A percentile compares a stretch with the other conserved stretches of the same genome.
Conservation (phyloP, 176 grass and related monocot genomes). For the Coix lacrymajobi region DNA sequence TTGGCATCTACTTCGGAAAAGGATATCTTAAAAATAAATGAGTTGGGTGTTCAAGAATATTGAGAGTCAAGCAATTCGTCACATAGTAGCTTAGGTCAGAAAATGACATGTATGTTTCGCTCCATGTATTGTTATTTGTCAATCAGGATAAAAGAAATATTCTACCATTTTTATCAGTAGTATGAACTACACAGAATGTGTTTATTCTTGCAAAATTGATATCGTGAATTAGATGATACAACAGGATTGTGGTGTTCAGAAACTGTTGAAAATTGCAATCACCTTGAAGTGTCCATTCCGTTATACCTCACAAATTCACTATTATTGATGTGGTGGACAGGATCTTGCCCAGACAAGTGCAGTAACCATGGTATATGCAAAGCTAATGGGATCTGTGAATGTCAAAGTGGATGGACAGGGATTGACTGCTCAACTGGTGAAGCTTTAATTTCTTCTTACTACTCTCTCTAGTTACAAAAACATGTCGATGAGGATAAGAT, state of each 20-base stretch:
- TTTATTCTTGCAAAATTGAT: background rate
- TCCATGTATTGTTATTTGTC: constrained; percentile 15
- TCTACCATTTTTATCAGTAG: background rate
- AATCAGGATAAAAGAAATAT: background rate
- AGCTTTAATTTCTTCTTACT: background rate
- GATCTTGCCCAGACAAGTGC: constrained; percentile 82
- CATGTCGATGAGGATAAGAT: background rate
- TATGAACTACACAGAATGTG: background rate
- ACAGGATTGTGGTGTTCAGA: background rate
- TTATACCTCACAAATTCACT: background rate
- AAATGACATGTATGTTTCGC: background rate
- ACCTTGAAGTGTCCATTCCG: background rate
- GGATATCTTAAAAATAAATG: background rate
- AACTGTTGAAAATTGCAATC: background rate
- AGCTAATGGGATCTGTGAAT: constrained; percentile 85
- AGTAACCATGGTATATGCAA: constrained; percentile 64
- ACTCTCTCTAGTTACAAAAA: too few relatives aligned
- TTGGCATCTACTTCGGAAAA: background rate
- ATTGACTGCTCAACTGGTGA: constrained; percentile 98
- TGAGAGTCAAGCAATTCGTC: background rate
- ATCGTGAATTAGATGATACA: background rate
- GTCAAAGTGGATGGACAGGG: constrained; percentile 76
- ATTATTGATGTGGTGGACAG: constrained; percentile 41
- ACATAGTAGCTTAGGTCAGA: background rate
- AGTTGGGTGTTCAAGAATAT: background rate